These are phyloP conservation scores for Erigeron philadelphicus DNA, from an alignment of 140 eudicot species.

Conservation along the genomic window DNA sequence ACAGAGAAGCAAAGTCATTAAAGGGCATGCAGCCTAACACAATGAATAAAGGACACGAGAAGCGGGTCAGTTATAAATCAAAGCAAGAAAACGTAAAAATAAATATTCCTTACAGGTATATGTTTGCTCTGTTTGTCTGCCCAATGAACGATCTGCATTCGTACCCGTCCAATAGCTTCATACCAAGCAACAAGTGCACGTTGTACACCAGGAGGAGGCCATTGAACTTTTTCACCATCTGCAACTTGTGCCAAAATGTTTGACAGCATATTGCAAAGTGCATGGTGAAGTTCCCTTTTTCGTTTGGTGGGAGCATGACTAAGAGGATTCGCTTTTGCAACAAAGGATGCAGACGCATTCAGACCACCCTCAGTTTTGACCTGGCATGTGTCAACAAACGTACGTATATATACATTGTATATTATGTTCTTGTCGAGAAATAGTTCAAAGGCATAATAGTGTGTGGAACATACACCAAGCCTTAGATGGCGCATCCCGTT, in stretches of 20 bases:
- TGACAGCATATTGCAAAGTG: conserved; percentile 79
- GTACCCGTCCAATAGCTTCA: conserved; percentile 84
- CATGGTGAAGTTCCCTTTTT: conserved; percentile 92
- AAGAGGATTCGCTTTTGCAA: conserved; percentile 90
- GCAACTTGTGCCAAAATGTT: conserved; percentile 76
- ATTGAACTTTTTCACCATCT: conserved; percentile 76
- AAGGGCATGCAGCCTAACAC: conserved; percentile 80
- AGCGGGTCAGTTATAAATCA: background rate
- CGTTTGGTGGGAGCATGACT: conserved; percentile 78
- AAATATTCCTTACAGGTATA: conserved; percentile 54
- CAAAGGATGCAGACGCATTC: conserved; percentile 79
- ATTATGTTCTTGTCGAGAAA: too few species aligned
- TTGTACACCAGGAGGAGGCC: conserved; percentile 90
- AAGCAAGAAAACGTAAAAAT: background rate
- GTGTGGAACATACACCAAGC: conserved; percentile 61
- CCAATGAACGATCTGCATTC: conserved; percentile 74
- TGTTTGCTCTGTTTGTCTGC: conserved; percentile 93
- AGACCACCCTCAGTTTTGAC: conserved; percentile 90
- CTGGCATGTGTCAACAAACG: conserved; percentile 32
- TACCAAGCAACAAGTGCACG: conserved; percentile 79
- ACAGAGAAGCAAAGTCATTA: conserved; percentile 87
- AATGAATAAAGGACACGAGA: conserved; percentile 1
- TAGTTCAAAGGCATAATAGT: background rate
- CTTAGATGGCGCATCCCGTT: conserved; percentile 80
- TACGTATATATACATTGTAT: too few species aligned